These are phyloP conservation scores for Nymphaea colorata DNA, from an alignment of 164 flowering plant genomes.

Conservation along the genomic window DNA sequence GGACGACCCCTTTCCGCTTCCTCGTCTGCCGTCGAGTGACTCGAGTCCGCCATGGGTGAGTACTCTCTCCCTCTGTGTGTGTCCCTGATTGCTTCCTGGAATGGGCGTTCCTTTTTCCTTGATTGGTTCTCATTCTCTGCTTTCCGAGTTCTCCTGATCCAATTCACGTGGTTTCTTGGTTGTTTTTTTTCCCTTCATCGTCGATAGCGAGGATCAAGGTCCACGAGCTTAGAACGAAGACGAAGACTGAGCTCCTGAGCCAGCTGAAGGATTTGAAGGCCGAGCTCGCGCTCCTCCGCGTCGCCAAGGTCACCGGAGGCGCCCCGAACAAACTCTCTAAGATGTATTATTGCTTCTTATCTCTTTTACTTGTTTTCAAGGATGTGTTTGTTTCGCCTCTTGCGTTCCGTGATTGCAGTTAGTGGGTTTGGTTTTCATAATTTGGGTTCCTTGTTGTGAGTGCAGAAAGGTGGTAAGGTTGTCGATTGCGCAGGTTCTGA, in stretches of 20 bases:
- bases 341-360: slow-evolving; percentile 23
- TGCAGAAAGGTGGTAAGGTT: slow-evolving; percentile 62
- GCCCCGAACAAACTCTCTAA: slow-evolving; percentile 76
- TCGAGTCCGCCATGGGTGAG: no score
- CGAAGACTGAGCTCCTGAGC: slow-evolving; percentile 17
- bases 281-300: slow-evolving; percentile 67
- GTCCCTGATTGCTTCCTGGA: no score
- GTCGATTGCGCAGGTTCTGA: slow-evolving; percentile 56
- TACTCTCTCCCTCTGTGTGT: no score
- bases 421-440: background rate
- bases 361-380: background rate
- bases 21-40: no score
- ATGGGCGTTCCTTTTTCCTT: no score
- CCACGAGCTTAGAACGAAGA: slow-evolving; percentile 11
- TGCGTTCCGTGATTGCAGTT: background rate
- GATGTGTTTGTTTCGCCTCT: background rate
- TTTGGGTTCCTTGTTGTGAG: background rate
- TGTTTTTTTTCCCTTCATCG: background rate
- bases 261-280: slow-evolving; percentile 64
- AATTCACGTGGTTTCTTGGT: no score
- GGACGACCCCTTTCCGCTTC: no score
- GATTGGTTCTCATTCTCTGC: no score
- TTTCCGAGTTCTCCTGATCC: no score
- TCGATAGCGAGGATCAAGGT: slow-evolving; percentile 14
- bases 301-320: slow-evolving; percentile 75